Evolutionary conservation across 208 protist genomes (phyloP).

Genomic region (Tetramitus jugosus): DNA sequence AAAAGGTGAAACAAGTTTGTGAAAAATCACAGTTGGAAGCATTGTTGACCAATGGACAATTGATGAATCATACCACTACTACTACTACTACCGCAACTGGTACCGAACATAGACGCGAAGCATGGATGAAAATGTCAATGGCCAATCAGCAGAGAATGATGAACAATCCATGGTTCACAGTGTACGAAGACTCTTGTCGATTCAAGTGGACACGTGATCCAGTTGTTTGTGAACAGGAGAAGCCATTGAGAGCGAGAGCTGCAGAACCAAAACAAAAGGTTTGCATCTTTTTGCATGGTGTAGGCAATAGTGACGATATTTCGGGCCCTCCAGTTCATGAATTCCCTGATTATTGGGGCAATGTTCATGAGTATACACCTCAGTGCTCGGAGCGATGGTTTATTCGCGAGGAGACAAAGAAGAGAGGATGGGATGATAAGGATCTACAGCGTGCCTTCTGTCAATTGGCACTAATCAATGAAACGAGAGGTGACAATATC

Average conservation of each 20-base stretch:
- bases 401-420: not conserved
- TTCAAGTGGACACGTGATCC: not conserved
- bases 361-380: conserved; percentile 1
- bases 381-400: not conserved
- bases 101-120: no score
- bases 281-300: conserved; percentile 1
- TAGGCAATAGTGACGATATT: not conserved
- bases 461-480: not conserved
- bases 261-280: not conserved
- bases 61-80: no score
- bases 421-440: not conserved
- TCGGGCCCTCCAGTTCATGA: not conserved
- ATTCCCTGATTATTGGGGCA: conserved; percentile 1
- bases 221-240: not conserved
- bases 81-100: no score
- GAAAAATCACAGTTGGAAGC: no score
- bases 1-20: no score
- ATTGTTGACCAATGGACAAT: no score
- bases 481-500: not conserved
- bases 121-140: no score
- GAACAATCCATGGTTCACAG: not conserved
- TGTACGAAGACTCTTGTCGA: not conserved
- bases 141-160: no score
- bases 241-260: not conserved
- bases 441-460: not conserved